Evolutionary conservation across 495 filamentous ascomycete species (phyloP), one percentile per base, ranked within the genome.

Genomic region (Talaromyces liani): DNA sequence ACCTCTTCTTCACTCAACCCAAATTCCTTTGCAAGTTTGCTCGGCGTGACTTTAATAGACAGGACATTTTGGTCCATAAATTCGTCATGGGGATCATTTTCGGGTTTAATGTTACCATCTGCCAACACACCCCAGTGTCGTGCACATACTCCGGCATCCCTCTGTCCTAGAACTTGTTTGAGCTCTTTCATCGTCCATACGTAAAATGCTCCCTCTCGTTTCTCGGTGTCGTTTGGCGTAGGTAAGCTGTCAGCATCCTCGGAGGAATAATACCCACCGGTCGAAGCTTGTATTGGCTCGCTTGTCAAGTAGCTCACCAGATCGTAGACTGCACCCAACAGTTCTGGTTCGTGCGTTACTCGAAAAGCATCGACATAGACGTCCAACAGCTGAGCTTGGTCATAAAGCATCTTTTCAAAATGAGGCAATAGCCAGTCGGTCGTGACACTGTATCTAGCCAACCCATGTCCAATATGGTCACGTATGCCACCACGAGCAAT

Each of bases 371-470:
- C 93, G 6, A 96, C 80, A 70, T 95, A 98, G 24, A 91, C 83
- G 64, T 89, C 84, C 14, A 98, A 75, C 12, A 98, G 84, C 65
- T 97, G 89, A 7, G 89, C 91, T 67, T 98, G 93, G 70, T 98
- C 95, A 63, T 93, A 93, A 3, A 97, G 84, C 91, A 98, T 96
- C 81, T 98, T 98, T 75, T 98, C 94, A 69, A 98, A 98, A 69
- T 96, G 93, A 25, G 94, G 94, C 47, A 98, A 74, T 61, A 84
- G 87, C 94, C 94, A 98, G 73, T 97, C 89, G 27, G 82, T 77
- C 6, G 94, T 98, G 6, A 96, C 88, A 41, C 91, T 95, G 67
- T 96, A 96, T 56, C 94, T 82, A 57, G 92, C 85, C 70, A 98
- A 96, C 4, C 94, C 94, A 69, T 88, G 85, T 3, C 94, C 95